phyloP scores from a whole-genome alignment of 768 basidiomycete species.

The Russula sp. region DNA sequence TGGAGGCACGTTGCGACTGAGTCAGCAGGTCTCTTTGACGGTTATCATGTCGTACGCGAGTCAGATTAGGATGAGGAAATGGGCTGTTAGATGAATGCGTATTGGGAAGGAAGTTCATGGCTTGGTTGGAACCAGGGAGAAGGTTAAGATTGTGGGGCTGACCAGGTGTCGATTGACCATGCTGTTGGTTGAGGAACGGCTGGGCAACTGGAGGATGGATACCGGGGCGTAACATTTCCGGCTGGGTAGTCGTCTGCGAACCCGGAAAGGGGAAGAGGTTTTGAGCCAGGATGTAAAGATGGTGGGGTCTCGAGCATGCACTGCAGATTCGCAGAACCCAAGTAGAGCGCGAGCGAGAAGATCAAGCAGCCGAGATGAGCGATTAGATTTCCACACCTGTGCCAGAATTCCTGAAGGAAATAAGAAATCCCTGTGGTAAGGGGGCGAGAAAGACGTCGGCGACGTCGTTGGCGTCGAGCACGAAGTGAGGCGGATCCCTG shows the following conservation, averaged over 20 bases:
- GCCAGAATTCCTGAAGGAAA: constrained; percentile 11
- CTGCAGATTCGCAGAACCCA: constrained; percentile 16
- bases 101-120: constrained; percentile 28
- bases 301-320: constrained; percentile 22
- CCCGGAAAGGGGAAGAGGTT: constrained; percentile 13
- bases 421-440: constrained; percentile 13
- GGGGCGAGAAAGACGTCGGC: constrained; percentile 12
- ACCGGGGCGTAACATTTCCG: constrained; percentile 43
- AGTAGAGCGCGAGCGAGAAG: constrained; percentile 19
- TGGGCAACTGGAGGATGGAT: constrained; percentile 32
- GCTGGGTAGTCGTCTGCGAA: constrained; percentile 44
- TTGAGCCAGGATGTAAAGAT: constrained; percentile 20
- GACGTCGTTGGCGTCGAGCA: constrained; percentile 23
- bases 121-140: constrained; percentile 28
- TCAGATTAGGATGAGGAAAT: background rate
- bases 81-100: constrained; percentile 22
- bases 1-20: constrained; percentile 13
- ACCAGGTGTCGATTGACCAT: constrained; percentile 31
- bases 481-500: constrained; percentile 22
- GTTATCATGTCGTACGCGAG: background rate
- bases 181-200: constrained; percentile 34
- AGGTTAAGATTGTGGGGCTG: constrained; percentile 35
- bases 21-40: constrained; percentile 2
- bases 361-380: constrained; percentile 22
- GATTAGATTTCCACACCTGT: constrained; percentile 19